phyloP scores from a whole-genome alignment of 139 green algal genomes.

The Eudorina sp. region DNA sequence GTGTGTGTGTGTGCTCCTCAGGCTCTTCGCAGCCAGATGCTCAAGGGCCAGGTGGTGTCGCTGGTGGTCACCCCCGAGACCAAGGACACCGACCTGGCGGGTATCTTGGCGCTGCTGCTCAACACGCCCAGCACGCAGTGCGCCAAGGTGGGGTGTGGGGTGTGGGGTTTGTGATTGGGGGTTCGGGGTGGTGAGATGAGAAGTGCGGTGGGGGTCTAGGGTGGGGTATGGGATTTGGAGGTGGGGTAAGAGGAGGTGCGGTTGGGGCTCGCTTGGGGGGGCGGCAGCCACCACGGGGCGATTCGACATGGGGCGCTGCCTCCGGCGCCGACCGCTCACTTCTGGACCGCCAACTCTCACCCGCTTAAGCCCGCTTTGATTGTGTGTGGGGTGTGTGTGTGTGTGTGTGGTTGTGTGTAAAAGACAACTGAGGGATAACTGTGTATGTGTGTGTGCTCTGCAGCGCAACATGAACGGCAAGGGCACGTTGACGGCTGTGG shows the following conservation, averaged over 20 bases:
- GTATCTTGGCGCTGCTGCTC: background rate
- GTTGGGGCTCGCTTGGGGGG: background rate
- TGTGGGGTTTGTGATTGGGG: background rate
- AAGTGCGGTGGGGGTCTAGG: no score
- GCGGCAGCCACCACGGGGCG: background rate
- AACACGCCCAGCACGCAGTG: background rate
- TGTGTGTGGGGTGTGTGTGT: no score
- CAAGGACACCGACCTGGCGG: background rate
- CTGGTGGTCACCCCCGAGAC: background rate
- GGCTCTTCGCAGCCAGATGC: background rate
- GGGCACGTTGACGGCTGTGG: background rate
- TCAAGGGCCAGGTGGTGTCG: background rate
- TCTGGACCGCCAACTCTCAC: background rate
- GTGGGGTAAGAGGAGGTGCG: background rate
- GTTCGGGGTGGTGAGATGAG: background rate
- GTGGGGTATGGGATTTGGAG: no score
- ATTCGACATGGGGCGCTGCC: background rate
- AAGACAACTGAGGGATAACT: background rate
- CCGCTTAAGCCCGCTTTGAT: background rate
- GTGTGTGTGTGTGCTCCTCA: background rate
- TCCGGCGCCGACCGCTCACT: no score
- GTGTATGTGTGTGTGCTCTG: background rate
- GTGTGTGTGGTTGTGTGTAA: background rate
- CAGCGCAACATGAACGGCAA: conserved; percentile 16
- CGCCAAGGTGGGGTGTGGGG: background rate